Conservation (phyloP, 2,329 filamentous ascomycete genomes). For the Fusarium tanahbumbuense region DNA sequence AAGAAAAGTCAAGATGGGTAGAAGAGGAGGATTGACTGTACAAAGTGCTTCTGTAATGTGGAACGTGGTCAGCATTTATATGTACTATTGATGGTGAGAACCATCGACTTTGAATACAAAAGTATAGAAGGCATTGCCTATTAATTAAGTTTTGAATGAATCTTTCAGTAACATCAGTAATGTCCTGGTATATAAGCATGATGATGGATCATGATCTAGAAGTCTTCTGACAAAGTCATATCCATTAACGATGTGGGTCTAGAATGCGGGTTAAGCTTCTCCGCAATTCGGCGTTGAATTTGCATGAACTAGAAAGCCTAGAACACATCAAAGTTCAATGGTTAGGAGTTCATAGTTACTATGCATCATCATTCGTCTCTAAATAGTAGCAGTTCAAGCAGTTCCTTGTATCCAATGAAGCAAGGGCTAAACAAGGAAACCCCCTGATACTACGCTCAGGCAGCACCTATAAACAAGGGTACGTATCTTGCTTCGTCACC, state of each 20-base stretch:
- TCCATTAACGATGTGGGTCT: constrained; percentile 10
- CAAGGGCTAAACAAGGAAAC: constrained; percentile 4
- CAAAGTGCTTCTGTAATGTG: constrained; percentile 15
- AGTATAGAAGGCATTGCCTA: constrained; percentile 33
- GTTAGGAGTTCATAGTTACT: too few relatives aligned
- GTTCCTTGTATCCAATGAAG: not conserved
- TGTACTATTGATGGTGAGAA: constrained; percentile 2
- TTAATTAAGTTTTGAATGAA: constrained; percentile 4
- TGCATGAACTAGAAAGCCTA: constrained; percentile 26
- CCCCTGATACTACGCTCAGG: constrained; percentile 16
- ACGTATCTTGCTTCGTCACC: constrained; percentile 32
- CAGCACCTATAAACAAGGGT: constrained; percentile 25
- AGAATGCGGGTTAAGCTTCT: constrained; percentile 16
- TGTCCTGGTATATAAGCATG: not conserved
- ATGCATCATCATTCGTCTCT: not conserved
- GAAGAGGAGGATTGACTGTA: constrained; percentile 30
- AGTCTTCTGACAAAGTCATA: not conserved
- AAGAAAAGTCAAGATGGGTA: constrained; percentile 1
- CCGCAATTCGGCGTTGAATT: constrained; percentile 28
- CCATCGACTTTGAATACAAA: constrained; percentile 17
- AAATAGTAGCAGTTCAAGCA: not conserved
- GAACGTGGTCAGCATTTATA: constrained; percentile 6
- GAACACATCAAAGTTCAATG: not conserved
- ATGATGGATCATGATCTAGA: not conserved
- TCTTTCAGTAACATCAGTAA: not conserved